Evolutionary conservation across 345 rosid species (phyloP).

Genomic region (Populus simonii): DNA sequence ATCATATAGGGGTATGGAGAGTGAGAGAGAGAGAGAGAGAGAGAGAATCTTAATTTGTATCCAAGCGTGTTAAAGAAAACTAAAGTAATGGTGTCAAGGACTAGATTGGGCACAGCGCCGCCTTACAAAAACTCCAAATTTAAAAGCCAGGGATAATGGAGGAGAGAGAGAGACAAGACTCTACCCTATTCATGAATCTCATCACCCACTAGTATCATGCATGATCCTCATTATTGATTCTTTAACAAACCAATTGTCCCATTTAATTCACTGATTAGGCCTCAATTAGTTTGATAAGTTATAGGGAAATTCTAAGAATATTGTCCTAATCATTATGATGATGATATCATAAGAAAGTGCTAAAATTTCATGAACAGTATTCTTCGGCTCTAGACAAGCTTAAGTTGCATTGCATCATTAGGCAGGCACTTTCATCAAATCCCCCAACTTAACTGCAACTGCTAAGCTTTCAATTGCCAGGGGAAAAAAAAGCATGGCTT

Average conservation of each 20-base stretch:
- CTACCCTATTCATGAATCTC: background rate
- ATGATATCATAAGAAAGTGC: background rate
- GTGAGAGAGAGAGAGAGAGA: too few relatives aligned
- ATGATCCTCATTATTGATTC: background rate
- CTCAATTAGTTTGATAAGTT: background rate
- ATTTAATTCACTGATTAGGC: background rate
- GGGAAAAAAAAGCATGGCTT: too few relatives aligned
- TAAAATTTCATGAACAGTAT: background rate
- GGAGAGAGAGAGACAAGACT: conserved; percentile 33
- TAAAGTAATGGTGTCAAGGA: conserved; percentile 19
- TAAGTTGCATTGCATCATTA: background rate
- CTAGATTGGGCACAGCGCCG: conserved; percentile 12
- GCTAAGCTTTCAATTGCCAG: background rate
- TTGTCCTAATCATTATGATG: conserved; percentile 12
- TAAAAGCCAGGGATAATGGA: conserved; percentile 28
- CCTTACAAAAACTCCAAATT: conserved; percentile 15
- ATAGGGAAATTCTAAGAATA: conserved; percentile 2
- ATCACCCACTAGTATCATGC: background rate
- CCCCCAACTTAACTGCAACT: background rate
- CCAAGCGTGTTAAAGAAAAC: background rate
- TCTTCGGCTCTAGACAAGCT: background rate
- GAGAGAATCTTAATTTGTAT: background rate
- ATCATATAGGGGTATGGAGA: background rate
- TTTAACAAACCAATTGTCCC: conserved; percentile 10
- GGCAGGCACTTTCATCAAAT: background rate